Base-by-base conservation (phyloP, 148 eudicot species). In the Rhododendron williamsianum region DNA sequence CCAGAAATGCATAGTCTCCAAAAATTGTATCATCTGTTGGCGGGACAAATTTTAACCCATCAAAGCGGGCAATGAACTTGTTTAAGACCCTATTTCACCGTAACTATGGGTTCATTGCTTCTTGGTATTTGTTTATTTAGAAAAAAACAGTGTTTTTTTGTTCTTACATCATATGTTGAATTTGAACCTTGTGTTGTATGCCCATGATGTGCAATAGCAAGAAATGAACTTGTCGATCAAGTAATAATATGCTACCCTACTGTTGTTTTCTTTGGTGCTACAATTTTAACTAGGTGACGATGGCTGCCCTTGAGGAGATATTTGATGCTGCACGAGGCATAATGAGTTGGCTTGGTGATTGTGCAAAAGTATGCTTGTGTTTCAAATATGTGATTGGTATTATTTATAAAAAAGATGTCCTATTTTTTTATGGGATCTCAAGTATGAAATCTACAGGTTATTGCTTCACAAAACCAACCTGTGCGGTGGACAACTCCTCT, bases 401-500 rank as follows among this genome's bases (percentile, higher is more conserved):
- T 72, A 58, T 33, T 21, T 33, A 19, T 52, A 25, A 36, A 58
- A 71, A 25, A 30, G 11, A 33, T 8, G 25, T 35, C 36, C 12
- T 87, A 46, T 79, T 73, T 9, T 54, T 0, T 16, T 38, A 23
- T 69, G 79, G 6, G 56, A 84, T 72, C 60, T 76, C 73, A 67
- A 74, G 27, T 43, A 51, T 25, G 52, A 81, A 45, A 71, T 76
- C 76, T 82, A 45, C 93, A 96, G 98, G 89, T 96, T 88, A 92
- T 96, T 90, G 96, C 98, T 87, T 89, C 94, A 81, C 91, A 92
- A 91, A 94, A 96, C 88, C 90, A 96, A 87, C 96, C 98, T 82
- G 98, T 96, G 87, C 90, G 93, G 49, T 96, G 98, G 98, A 96
- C 93, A 79, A 96, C 98, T 79, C 98, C 98, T 81, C 92, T 96